Evolutionary conservation across 352 stramenopile genomes (phyloP).

Genomic region (Blastocystis sp.): DNA sequence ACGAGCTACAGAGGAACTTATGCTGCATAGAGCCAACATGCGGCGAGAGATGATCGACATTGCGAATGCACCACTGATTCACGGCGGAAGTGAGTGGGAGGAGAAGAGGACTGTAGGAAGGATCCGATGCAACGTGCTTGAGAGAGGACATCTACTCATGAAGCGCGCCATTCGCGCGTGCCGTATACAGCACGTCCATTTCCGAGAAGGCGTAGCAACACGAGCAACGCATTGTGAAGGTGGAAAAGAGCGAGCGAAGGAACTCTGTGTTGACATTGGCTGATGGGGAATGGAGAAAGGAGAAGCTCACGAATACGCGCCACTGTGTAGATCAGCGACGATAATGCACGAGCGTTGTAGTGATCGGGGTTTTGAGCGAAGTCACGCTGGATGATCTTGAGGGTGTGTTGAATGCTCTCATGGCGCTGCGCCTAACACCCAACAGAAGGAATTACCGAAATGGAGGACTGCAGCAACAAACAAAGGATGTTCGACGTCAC

Average conservation of each 20-base stretch:
- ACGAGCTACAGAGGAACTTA: background rate
- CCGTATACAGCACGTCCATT: constrained; percentile 29
- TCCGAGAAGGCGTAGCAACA: background rate
- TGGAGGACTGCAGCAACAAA: constrained; percentile 14
- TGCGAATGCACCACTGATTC: constrained; percentile 1
- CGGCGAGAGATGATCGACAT: background rate
- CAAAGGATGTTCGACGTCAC: constrained; percentile 47
- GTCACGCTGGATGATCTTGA: constrained; percentile 29
- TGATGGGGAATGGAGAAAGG: background rate
- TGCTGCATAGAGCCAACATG: background rate
- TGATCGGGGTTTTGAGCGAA: constrained; percentile 26
- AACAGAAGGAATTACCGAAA: background rate
- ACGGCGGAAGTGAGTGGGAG: constrained; percentile 1
- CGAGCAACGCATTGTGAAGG: constrained; percentile 11
- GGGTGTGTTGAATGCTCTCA: background rate
- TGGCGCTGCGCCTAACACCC: background rate
- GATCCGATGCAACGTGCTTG: constrained; percentile 1
- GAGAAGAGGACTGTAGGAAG: background rate
- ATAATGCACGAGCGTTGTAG: constrained; percentile 51
- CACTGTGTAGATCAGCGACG: constrained; percentile 26
- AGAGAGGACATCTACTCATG: constrained; percentile 8
- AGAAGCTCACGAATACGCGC: background rate
- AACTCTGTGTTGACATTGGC: background rate
- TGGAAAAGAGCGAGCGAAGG: background rate
- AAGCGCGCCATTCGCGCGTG: background rate